A percentile compares a stretch with the other conserved stretches of the same genome.
These are phyloP conservation scores for Saturnispora quitensis DNA, from an alignment of 805 yeast species.

Conservation along the genomic window DNA sequence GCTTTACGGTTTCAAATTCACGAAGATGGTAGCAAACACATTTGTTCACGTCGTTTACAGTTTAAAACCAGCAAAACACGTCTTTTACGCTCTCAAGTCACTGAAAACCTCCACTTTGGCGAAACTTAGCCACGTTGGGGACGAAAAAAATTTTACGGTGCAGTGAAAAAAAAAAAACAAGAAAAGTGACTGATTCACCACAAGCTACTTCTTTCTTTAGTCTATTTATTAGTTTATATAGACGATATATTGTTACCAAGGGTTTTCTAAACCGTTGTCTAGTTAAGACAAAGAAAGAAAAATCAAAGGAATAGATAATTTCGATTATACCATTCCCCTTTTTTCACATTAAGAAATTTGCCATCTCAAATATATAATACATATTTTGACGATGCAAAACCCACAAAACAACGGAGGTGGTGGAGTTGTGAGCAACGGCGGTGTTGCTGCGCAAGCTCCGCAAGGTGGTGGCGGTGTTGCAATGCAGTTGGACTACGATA, in stretches of 20 bases:
- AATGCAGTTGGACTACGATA: conserved; percentile 69
- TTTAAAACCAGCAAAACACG: background rate
- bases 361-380: background rate
- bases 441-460: background rate
- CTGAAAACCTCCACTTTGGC: background rate
- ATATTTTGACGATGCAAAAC: background rate
- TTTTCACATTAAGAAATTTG: background rate
- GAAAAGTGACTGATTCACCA: background rate
- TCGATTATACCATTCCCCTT: background rate
- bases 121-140: background rate
- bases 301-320: background rate
- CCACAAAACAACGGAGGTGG: background rate
- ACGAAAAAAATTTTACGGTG: background rate
- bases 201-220: background rate
- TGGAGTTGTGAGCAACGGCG: background rate
- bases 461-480: conserved; percentile 58
- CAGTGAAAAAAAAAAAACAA: background rate
- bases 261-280: background rate
- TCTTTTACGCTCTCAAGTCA: background rate
- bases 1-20: too few relatives aligned
- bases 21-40: background rate
- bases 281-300: background rate
- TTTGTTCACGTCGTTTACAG: background rate
- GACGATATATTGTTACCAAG: background rate
- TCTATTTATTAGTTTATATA: conserved; percentile 9